phyloP scores from a whole-genome alignment of 2,329 filamentous ascomycete species.

The Chrysosphaeria jannelii region DNA sequence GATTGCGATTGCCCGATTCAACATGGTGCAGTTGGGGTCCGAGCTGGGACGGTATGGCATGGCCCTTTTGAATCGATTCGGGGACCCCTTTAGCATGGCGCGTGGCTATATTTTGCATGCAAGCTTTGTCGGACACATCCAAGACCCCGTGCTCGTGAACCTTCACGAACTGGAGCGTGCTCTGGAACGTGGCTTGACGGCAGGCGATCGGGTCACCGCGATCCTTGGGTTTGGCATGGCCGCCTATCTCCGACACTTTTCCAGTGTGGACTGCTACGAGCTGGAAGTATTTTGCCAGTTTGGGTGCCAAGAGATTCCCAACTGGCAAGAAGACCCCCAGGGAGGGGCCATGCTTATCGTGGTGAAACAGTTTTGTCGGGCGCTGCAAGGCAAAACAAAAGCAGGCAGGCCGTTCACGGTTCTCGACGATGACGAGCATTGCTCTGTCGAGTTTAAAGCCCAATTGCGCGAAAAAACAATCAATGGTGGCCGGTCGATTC shows the following conservation, averaged over 20 bases:
- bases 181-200: constrained; percentile 31
- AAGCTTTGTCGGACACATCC: constrained; percentile 39
- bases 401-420: constrained; percentile 19
- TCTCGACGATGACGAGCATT: constrained; percentile 38
- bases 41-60: constrained; percentile 32
- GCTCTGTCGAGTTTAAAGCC: constrained; percentile 23
- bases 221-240: constrained; percentile 41
- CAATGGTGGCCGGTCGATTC: constrained; percentile 30
- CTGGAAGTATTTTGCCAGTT: constrained; percentile 41
- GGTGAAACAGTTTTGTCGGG: constrained; percentile 32
- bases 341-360: constrained; percentile 40
- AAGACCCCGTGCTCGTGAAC: constrained; percentile 26
- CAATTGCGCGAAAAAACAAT: constrained; percentile 21
- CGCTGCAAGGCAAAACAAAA: constrained; percentile 44
- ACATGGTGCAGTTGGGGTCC: constrained; percentile 35
- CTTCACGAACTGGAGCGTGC: constrained; percentile 31
- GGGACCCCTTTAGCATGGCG: constrained; percentile 33
- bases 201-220: constrained; percentile 40
- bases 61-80: constrained; percentile 29
- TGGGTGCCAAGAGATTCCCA: constrained; percentile 40
- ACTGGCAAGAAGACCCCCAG: constrained; percentile 39
- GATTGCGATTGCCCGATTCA: constrained; percentile 37
- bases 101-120: constrained; percentile 38
- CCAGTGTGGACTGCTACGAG: constrained; percentile 36
- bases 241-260: constrained; percentile 35